Conservation (phyloP, 2,329 filamentous ascomycete genomes). For the Fusarium begoniae region DNA sequence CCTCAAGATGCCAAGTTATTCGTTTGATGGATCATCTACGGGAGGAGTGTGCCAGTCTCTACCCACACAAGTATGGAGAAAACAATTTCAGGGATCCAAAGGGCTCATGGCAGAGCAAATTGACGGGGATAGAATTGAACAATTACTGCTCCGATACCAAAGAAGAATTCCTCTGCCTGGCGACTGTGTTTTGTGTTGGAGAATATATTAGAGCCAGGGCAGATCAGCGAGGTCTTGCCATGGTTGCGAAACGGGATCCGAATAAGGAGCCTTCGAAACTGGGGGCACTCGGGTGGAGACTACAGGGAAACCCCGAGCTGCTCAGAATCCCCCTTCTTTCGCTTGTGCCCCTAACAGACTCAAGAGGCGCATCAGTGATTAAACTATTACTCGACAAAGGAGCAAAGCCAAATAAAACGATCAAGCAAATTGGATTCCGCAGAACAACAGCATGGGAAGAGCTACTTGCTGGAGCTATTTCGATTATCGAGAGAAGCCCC, state of each 20-base stretch:
- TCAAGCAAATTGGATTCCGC: fast-evolving
- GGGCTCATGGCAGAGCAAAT: too few species aligned
- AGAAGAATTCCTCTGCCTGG: neutral
- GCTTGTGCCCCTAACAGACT: fast-evolving
- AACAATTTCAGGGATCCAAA: too few species aligned
- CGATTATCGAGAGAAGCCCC: fast-evolving
- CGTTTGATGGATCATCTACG: neutral
- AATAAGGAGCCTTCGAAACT: neutral
- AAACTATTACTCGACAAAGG: neutral
- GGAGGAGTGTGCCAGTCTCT: neutral
- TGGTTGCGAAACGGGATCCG: neutral
- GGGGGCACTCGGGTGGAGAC: neutral
- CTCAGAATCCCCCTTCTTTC: neutral
- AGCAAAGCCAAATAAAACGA: neutral
- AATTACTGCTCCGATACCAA: neutral
- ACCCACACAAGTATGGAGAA: too few species aligned
- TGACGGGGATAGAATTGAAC: too few species aligned
- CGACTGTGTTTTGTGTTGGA: neutral
- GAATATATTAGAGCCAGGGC: neutral
- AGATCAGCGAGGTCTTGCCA: neutral
- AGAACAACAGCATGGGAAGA: neutral
- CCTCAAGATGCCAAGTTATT: neutral
- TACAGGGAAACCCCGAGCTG: neutral
- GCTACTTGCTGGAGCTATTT: neutral
- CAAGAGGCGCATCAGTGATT: neutral